Conservation (phyloP, 2,329 filamentous ascomycete genomes). For the Phaeomoniella chlamydospora region DNA sequence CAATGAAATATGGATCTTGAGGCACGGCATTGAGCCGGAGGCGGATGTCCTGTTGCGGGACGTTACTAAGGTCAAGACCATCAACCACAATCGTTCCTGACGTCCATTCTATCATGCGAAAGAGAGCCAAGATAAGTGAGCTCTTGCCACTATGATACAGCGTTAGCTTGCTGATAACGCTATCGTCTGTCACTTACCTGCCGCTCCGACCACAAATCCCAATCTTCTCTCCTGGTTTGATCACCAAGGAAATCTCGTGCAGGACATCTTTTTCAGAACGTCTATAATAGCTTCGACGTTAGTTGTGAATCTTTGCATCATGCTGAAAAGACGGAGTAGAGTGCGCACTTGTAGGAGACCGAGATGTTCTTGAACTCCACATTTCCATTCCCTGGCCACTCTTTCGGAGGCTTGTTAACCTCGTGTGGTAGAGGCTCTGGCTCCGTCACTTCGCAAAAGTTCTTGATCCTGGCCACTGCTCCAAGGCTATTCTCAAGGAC, state of each 20-base stretch:
- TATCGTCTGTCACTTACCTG: constrained; percentile 11
- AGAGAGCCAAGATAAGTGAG: constrained; percentile 24
- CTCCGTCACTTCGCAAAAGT: constrained; percentile 6
- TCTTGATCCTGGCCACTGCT: constrained; percentile 9
- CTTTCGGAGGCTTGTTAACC: not conserved
- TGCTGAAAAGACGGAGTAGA: not conserved
- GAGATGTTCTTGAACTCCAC: constrained; percentile 3
- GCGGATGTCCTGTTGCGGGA: constrained; percentile 24
- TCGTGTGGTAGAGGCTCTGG: constrained; percentile 3
- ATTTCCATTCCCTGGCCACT: constrained; percentile 1
- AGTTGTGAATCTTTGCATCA: too few relatives aligned
- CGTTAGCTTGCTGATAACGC: constrained; percentile 2
- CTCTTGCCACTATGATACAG: constrained; percentile 22
- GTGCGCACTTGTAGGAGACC: constrained; percentile 2
- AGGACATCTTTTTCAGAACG: constrained; percentile 21
- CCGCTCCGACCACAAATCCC: constrained; percentile 26
- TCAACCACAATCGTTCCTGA: constrained; percentile 27
- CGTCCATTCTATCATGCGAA: constrained; percentile 26
- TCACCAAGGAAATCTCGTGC: constrained; percentile 29
- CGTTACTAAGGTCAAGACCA: constrained; percentile 22
- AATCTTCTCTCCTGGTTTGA: constrained; percentile 25
- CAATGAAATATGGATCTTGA: constrained; percentile 28
- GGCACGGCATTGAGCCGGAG: constrained; percentile 25
- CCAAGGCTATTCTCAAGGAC: constrained; percentile 12
- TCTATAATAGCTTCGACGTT: constrained; percentile 4